Percentiles rank a stretch among this genome's conserved stretches.
Evolutionary conservation across 2,329 filamentous ascomycete species (phyloP).

Genomic region (Paecilomyces dactylethromorphus): DNA sequence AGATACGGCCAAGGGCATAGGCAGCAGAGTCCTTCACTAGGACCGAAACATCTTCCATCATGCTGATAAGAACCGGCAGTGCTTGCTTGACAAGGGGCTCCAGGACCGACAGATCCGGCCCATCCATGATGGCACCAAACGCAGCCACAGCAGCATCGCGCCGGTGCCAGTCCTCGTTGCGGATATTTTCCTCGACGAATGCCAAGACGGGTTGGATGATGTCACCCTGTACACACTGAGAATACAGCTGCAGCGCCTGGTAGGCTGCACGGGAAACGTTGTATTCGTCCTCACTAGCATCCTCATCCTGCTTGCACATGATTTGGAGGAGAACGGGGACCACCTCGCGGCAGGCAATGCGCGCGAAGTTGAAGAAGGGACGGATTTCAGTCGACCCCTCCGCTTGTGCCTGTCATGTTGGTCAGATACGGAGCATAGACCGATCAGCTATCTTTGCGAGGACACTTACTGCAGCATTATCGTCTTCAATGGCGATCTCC

Average conservation of each 20-base stretch:
- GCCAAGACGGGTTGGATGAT: constrained; percentile 80
- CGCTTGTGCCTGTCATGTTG: constrained; percentile 42
- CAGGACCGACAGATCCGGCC: constrained; percentile 84
- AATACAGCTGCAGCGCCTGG: constrained; percentile 91
- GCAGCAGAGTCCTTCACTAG: constrained; percentile 95
- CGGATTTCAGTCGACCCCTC: constrained; percentile 79
- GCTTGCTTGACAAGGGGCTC: constrained; percentile 95
- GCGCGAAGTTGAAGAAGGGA: constrained; percentile 91
- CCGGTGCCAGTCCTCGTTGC: constrained; percentile 87
- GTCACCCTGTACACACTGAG: constrained; percentile 78
- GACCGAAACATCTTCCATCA: constrained; percentile 82
- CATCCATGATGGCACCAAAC: constrained; percentile 98
- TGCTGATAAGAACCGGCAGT: constrained; percentile 81
- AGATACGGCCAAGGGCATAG: constrained; percentile 92
- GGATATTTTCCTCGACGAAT: constrained; percentile 88
- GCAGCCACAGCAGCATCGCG: constrained; percentile 94
- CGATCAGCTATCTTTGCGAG: constrained; percentile 21
- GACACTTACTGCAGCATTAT: constrained; percentile 68
- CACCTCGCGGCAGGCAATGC: constrained; percentile 87
- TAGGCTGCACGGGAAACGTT: constrained; percentile 93
- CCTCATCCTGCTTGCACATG: constrained; percentile 95
- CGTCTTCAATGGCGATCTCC: constrained; percentile 95
- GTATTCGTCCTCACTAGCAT: constrained; percentile 94
- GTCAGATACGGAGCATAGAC: neutral
- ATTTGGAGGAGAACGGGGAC: constrained; percentile 84